Evolutionary conservation across 2,329 filamentous ascomycete genomes (phyloP).

Genomic region (Pseudopyrenochaeta lycopersici): DNA sequence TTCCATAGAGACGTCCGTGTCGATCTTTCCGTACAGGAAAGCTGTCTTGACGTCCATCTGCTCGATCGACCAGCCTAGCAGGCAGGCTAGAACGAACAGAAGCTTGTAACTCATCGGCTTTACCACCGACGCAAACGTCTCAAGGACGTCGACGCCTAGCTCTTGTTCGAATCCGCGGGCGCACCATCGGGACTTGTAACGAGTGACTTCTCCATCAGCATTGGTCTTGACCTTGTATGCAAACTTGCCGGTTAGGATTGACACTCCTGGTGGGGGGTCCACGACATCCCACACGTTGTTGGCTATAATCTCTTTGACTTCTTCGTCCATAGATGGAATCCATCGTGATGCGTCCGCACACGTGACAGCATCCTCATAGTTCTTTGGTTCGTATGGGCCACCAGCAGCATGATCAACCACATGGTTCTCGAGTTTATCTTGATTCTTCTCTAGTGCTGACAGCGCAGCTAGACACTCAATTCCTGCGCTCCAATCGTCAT

Average conservation of each 20-base stretch:
- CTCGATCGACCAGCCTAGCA: slow-evolving; percentile 29
- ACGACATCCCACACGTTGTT: slow-evolving; percentile 1
- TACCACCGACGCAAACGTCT: slow-evolving; percentile 7
- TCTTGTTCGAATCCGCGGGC: slow-evolving; percentile 33
- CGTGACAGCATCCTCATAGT: slow-evolving; percentile 3
- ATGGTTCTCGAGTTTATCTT: slow-evolving; percentile 4
- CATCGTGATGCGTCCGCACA: slow-evolving; percentile 4
- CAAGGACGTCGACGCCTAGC: slow-evolving; percentile 29
- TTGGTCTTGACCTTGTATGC: slow-evolving; percentile 31
- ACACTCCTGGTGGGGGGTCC: not conserved
- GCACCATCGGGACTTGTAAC: slow-evolving; percentile 36
- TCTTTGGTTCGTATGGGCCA: slow-evolving; percentile 3
- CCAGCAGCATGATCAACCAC: not conserved
- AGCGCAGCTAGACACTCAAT: slow-evolving; percentile 4
- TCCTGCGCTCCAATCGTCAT: not conserved
- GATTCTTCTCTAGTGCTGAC: slow-evolving; percentile 6
- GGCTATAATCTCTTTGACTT: slow-evolving; percentile 1
- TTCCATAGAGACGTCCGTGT: slow-evolving; percentile 36
- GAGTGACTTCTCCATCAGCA: slow-evolving; percentile 18
- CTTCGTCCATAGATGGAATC: slow-evolving; percentile 3
- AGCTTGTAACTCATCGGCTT: slow-evolving; percentile 34
- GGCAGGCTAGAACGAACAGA: slow-evolving; percentile 28
- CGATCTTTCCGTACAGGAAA: slow-evolving; percentile 38
- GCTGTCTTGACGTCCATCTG: slow-evolving; percentile 44
- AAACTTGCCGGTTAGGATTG: slow-evolving; percentile 14